These are phyloP conservation scores for Mortierella sp. DNA, from an alignment of 371 early-diverging fungal genomes.

Conservation along the genomic window DNA sequence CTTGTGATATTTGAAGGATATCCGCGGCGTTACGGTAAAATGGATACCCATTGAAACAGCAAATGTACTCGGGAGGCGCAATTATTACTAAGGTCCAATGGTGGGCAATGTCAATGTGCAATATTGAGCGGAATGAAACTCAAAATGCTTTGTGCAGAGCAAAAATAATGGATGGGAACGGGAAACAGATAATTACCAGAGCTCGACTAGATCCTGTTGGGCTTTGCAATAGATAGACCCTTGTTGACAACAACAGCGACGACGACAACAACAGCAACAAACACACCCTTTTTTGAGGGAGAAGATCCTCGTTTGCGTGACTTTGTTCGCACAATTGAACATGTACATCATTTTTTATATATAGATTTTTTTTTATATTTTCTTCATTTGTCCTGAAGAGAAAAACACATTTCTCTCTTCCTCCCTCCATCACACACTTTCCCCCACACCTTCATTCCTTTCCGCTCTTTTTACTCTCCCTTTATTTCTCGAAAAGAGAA, in stretches of 20 bases:
- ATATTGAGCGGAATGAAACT: not conserved
- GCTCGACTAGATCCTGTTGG: not conserved
- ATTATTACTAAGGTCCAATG: not conserved
- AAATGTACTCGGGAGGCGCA: not conserved
- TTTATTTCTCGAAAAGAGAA: not conserved
- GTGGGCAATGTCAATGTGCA: not conserved
- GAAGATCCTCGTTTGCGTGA: too few species aligned
- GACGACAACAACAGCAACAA: too few species aligned
- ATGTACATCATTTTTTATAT: not conserved
- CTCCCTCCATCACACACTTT: not conserved
- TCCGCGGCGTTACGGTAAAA: not conserved
- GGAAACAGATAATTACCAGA: too few species aligned
- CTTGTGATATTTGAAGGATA: not conserved
- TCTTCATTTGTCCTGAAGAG: conserved; percentile 1
- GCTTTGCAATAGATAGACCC: too few species aligned
- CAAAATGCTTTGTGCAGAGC: not conserved
- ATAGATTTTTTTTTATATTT: not conserved
- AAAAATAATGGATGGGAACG: not conserved
- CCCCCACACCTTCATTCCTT: not conserved
- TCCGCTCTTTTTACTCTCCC: not conserved
- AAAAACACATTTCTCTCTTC: not conserved
- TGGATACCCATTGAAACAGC: not conserved
- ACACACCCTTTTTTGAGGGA: too few species aligned
- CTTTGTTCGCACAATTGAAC: too few species aligned
- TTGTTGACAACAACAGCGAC: too few species aligned